Percentiles rank a stretch among this genome's conserved stretches.
Evolutionary conservation across 2,329 filamentous ascomycete species (phyloP).

Genomic region (Mariannaea elegans): DNA sequence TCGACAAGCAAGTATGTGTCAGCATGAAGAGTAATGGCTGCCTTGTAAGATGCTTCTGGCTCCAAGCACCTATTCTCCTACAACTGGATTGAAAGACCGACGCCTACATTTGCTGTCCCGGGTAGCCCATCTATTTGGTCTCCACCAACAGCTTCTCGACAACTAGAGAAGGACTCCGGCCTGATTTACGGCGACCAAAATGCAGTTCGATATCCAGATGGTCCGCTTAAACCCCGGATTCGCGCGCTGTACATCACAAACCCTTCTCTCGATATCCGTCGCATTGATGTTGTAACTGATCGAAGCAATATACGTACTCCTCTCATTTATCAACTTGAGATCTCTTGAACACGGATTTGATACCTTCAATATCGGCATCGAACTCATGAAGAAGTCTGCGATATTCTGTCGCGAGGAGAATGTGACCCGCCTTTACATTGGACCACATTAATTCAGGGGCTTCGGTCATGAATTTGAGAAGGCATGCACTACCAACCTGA

Average conservation of each 20-base stretch:
- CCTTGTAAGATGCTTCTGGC: no score
- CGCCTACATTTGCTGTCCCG: conserved; percentile 31
- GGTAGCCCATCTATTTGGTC: conserved; percentile 46
- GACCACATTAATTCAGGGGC: conserved; percentile 48
- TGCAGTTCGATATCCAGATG: conserved; percentile 52
- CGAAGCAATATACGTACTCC: conserved; percentile 58
- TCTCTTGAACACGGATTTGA: conserved; percentile 37
- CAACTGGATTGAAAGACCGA: conserved; percentile 15
- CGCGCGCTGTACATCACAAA: conserved; percentile 50
- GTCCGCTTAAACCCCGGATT: conserved; percentile 57
- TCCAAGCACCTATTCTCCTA: conserved; percentile 13
- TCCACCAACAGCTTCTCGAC: conserved; percentile 34
- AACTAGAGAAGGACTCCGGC: conserved; percentile 50
- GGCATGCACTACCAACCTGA: conserved; percentile 47
- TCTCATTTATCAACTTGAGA: conserved; percentile 50
- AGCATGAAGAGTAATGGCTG: no score
- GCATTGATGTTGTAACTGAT: conserved; percentile 54
- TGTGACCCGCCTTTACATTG: conserved; percentile 40
- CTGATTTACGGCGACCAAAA: conserved; percentile 55
- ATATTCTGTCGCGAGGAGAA: conserved; percentile 45
- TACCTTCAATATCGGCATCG: conserved; percentile 53
- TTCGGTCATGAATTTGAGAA: conserved; percentile 58
- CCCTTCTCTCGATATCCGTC: conserved; percentile 49
- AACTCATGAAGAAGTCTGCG: conserved; percentile 48
- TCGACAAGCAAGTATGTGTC: no score